Conservation (phyloP, 164 flowering plant genomes). For the Magnolia kwangsiensis region DNA sequence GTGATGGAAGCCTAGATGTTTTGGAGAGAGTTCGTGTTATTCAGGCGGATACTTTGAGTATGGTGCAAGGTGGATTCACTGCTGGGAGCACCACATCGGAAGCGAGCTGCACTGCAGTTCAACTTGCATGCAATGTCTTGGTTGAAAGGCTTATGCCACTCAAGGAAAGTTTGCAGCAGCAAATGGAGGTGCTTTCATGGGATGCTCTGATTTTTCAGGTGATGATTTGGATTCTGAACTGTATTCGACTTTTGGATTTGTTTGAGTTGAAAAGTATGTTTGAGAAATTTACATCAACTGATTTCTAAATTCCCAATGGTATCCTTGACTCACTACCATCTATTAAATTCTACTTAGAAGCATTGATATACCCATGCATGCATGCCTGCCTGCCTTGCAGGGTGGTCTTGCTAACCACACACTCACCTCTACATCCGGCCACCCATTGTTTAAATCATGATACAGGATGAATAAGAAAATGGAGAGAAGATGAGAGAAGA, state of each 20-base stretch:
- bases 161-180: constrained; percentile 45
- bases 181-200: constrained; percentile 59
- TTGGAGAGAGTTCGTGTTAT: constrained; percentile 66
- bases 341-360: too few relatives aligned
- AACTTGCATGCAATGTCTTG: constrained; percentile 62
- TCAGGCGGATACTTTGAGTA: constrained; percentile 80
- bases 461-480: too few relatives aligned
- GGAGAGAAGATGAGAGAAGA: too few relatives aligned
- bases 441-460: too few relatives aligned
- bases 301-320: not conserved
- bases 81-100: constrained; percentile 94
- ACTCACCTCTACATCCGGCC: too few relatives aligned
- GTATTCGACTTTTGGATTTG: not conserved
- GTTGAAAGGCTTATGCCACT: constrained; percentile 64
- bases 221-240: constrained; percentile 2
- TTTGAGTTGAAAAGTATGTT: not conserved
- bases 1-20: constrained; percentile 46
- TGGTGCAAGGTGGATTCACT: constrained; percentile 85
- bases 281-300: not conserved
- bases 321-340: not conserved
- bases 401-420: too few relatives aligned
- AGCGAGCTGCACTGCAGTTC: constrained; percentile 87
- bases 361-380: too few relatives aligned
- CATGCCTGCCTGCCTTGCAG: too few relatives aligned
- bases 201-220: constrained; percentile 61